Percentiles rank a stretch among this genome's conserved stretches.
Conservation (phyloP, 192 early-diverging fungal species). For the Mortierella alpina region DNA sequence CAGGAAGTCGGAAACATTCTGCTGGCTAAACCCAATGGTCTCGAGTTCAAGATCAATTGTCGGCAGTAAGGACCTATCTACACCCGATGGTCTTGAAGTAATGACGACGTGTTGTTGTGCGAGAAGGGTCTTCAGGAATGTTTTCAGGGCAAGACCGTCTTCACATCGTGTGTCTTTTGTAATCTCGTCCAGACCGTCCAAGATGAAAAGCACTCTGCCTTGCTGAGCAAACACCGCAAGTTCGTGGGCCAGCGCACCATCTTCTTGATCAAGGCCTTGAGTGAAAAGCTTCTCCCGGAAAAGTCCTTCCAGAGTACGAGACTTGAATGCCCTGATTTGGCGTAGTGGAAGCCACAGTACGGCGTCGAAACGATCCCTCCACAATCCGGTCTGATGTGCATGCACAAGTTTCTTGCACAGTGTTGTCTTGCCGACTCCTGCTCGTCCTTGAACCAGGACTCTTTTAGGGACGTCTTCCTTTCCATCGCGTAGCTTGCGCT, state of each 20-base stretch:
- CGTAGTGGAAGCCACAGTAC: slow-evolving; percentile 17
- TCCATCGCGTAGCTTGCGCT: slow-evolving; percentile 10
- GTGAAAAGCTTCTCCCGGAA: slow-evolving; percentile 1
- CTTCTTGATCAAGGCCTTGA: not conserved
- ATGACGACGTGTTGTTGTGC: not conserved
- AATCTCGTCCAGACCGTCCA: slow-evolving; percentile 18
- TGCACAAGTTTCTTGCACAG: slow-evolving; percentile 17
- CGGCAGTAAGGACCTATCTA: not conserved
- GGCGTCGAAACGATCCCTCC: slow-evolving; percentile 3
- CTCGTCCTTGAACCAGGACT: slow-evolving; percentile 15
- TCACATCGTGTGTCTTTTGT: not conserved
- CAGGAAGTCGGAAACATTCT: not conserved
- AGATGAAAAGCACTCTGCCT: slow-evolving; percentile 7
- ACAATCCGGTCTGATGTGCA: slow-evolving; percentile 1
- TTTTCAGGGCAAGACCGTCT: not conserved
- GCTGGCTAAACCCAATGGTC: slow-evolving; percentile 12
- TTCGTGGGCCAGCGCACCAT: not conserved
- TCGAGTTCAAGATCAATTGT: slow-evolving; percentile 7
- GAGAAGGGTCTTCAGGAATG: not conserved
- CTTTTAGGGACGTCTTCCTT: not conserved
- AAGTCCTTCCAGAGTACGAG: slow-evolving; percentile 5
- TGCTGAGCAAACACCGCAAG: not conserved
- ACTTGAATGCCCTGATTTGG: not conserved
- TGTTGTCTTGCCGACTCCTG: slow-evolving; percentile 22
- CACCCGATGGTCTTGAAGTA: slow-evolving; percentile 4